Evolutionary conservation across 345 rosid species (phyloP).

Genomic region (Gossypium turneri): DNA sequence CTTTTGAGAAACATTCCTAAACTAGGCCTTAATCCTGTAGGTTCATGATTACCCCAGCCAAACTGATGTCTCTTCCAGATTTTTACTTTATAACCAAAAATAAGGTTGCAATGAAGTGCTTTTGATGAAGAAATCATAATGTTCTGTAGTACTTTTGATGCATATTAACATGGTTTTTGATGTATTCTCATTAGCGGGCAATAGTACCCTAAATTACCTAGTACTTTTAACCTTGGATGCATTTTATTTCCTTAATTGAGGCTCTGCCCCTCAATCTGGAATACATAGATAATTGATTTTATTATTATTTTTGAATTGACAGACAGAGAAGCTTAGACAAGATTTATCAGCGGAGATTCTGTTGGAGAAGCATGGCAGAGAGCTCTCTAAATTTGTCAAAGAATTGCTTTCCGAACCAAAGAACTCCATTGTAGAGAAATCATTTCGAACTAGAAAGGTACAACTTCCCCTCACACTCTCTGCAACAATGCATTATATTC

Average conservation of each 20-base stretch:
- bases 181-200: neutral
- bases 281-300: conserved; percentile 10
- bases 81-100: neutral
- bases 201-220: neutral
- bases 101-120: neutral
- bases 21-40: too few species aligned
- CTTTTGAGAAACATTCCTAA: too few species aligned
- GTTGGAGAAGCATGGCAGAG: conserved; percentile 58
- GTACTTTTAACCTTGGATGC: neutral
- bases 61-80: neutral
- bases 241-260: conserved; percentile 3
- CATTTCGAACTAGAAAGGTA: conserved; percentile 52
- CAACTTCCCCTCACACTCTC: neutral
- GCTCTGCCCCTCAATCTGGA: neutral
- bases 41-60: neutral
- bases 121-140: neutral
- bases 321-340: conserved; percentile 77
- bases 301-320: conserved; percentile 20
- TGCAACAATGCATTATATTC: neutral
- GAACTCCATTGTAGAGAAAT: conserved; percentile 37
- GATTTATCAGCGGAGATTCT: conserved; percentile 61
- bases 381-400: conserved; percentile 53
- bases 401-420: conserved; percentile 56
- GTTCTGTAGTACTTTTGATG: neutral
- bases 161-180: neutral